A percentile compares a stretch with the other conserved stretches of the same genome.
Conservation (phyloP, 1,284 basidiomycete species). For the Malassezia japonica region DNA sequence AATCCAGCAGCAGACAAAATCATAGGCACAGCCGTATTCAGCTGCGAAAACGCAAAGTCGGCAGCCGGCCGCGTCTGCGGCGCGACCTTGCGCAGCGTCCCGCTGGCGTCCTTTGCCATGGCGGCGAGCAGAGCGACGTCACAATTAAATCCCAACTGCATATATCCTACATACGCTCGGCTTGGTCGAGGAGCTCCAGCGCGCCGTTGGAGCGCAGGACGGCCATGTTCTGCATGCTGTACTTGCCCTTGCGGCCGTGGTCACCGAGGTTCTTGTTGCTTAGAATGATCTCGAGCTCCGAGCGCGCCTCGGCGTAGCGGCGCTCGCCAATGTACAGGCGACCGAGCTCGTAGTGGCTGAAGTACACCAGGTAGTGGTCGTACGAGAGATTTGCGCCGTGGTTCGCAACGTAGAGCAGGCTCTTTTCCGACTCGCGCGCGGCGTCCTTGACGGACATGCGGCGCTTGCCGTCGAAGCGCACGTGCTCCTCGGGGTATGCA, state of each 20-base stretch:
- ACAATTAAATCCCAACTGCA: background rate
- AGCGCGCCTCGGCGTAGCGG: conserved; percentile 24
- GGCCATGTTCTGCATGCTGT: conserved; percentile 47
- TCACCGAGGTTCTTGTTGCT: conserved; percentile 39
- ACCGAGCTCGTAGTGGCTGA: conserved; percentile 46
- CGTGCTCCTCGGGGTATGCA: conserved; percentile 43
- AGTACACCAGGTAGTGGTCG: conserved; percentile 47
- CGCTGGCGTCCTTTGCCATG: background rate
- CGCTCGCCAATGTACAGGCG: conserved; percentile 29
- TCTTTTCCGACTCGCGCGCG: conserved; percentile 32
- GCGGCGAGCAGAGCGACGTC: background rate
- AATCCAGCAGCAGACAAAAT: conserved; percentile 28
- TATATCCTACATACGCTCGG: background rate
- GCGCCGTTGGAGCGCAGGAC: conserved; percentile 40
- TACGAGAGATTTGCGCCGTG: conserved; percentile 27
- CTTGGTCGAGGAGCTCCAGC: conserved; percentile 17
- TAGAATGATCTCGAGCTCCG: conserved; percentile 35
- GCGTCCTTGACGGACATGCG: conserved; percentile 27
- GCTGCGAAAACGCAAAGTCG: conserved; percentile 4
- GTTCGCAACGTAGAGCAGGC: conserved; percentile 32
- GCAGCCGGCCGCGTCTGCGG: background rate
- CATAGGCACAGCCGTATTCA: conserved; percentile 12
- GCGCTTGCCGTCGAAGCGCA: conserved; percentile 23
- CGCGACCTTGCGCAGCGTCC: background rate
- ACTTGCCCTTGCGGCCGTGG: conserved; percentile 41